phyloP scores from a whole-genome alignment of 371 early-diverging fungal species.

The Mortierella polycephala region DNA sequence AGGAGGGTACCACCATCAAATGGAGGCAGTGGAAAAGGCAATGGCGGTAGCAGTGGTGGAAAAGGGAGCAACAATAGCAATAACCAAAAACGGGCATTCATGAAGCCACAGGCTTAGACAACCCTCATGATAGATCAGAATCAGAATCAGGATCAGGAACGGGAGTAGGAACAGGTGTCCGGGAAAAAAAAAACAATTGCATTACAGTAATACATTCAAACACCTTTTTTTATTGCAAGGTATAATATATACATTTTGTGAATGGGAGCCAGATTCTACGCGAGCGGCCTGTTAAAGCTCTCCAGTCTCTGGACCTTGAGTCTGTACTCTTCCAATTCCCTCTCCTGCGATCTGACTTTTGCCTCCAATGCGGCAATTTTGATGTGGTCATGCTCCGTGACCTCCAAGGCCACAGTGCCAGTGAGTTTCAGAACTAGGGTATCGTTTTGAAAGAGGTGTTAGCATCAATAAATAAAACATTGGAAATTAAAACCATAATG shows the following conservation, averaged over 20 bases:
- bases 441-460: neutral
- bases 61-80: neutral
- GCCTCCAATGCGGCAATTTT: constrained; percentile 1
- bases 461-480: neutral
- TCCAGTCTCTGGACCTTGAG: constrained; percentile 8
- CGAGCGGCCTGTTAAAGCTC: neutral
- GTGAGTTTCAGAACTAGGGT: constrained; percentile 19
- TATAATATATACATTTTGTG: neutral
- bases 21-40: neutral
- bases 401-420: constrained; percentile 32
- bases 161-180: too few relatives aligned
- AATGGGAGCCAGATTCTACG: neutral
- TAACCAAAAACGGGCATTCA: constrained; percentile 6
- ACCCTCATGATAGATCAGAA: neutral
- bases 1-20: constrained; percentile 30
- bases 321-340: constrained; percentile 8
- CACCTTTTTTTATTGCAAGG: too few relatives aligned
- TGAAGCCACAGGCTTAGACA: constrained; percentile 24
- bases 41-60: neutral
- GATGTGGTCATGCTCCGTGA: constrained; percentile 19
- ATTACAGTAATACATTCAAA: too few relatives aligned
- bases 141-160: neutral
- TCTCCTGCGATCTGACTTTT: constrained; percentile 8
- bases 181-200: neutral
- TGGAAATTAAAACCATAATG: neutral